These are phyloP conservation scores for Irpex sp. DNA, from an alignment of 1,284 basidiomycete species.

Conservation along the genomic window DNA sequence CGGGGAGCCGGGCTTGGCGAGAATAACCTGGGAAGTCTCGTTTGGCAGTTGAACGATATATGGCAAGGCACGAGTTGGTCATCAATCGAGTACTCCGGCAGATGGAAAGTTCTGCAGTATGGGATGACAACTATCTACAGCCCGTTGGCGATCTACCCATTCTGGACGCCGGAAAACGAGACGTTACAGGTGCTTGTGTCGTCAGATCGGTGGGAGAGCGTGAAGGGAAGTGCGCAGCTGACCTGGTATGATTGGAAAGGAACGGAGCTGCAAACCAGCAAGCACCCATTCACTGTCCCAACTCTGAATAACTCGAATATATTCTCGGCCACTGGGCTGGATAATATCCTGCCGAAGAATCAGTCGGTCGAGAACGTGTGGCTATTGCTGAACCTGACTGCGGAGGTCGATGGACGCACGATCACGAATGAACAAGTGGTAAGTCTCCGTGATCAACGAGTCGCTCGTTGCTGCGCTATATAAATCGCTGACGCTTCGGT, in stretches of 20 bases:
- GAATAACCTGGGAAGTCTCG: constrained; percentile 57
- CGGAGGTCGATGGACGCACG: constrained; percentile 37
- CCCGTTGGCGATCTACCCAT: constrained; percentile 49
- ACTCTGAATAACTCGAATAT: constrained; percentile 49
- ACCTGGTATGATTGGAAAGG: constrained; percentile 62
- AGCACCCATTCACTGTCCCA: constrained; percentile 40
- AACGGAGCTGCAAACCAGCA: constrained; percentile 34
- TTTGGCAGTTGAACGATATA: constrained; percentile 68
- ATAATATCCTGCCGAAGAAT: constrained; percentile 41
- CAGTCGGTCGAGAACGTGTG: constrained; percentile 42
- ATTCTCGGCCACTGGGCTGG: constrained; percentile 36
- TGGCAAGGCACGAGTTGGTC: constrained; percentile 66
- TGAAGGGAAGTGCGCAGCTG: constrained; percentile 44
- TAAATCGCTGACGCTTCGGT: neutral
- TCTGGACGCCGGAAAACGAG: constrained; percentile 48
- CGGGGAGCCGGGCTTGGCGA: constrained; percentile 52
- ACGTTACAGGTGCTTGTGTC: constrained; percentile 47
- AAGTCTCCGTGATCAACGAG: constrained; percentile 18
- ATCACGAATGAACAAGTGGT: constrained; percentile 54
- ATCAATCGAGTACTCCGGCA: constrained; percentile 55
- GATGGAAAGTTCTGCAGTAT: constrained; percentile 64
- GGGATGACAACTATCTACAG: constrained; percentile 43
- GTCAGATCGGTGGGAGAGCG: constrained; percentile 48
- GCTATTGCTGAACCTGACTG: constrained; percentile 48
- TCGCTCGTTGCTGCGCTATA: neutral